A percentile compares a stretch with the other conserved stretches of the same genome.
Conservation (phyloP, 345 rosid genomes). For the Sisymbrium altissimum region DNA sequence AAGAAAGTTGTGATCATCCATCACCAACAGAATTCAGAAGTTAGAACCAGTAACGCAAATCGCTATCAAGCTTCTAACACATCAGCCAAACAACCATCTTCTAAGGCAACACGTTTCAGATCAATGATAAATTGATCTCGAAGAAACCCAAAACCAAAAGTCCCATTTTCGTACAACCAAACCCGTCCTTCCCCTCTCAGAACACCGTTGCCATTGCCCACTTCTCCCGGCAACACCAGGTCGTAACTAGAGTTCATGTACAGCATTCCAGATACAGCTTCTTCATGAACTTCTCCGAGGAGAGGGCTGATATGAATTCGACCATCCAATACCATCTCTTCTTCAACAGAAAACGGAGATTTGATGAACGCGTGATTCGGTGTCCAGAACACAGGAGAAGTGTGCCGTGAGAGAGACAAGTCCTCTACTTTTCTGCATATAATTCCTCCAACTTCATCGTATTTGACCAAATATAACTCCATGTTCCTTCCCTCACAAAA, state of each 20-base stretch:
- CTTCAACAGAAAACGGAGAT: constrained; percentile 55
- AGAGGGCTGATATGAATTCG: constrained; percentile 47
- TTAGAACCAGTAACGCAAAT: neutral
- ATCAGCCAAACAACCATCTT: constrained; percentile 59
- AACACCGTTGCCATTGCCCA: constrained; percentile 18
- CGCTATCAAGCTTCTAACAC: constrained; percentile 23
- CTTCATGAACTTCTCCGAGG: constrained; percentile 27
- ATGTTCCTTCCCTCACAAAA: constrained; percentile 54
- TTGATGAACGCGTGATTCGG: constrained; percentile 40
- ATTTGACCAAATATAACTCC: constrained; percentile 70
- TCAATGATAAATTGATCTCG: constrained; percentile 59
- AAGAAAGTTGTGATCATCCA: neutral
- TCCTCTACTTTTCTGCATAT: constrained; percentile 70
- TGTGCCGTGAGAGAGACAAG: constrained; percentile 39
- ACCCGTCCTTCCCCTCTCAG: constrained; percentile 66
- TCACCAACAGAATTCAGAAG: neutral
- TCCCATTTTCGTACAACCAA: constrained; percentile 71
- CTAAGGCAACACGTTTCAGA: constrained; percentile 52
- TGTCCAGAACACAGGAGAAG: constrained; percentile 78
- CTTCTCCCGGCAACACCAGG: constrained; percentile 40
- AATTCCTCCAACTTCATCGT: constrained; percentile 72
- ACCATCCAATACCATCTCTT: constrained; percentile 47
- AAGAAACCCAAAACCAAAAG: constrained; percentile 82
- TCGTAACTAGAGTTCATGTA: constrained; percentile 63
- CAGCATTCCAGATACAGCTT: constrained; percentile 49